Conservation (phyloP, 176 grass and related monocot species). For the Carex littledalei region DNA sequence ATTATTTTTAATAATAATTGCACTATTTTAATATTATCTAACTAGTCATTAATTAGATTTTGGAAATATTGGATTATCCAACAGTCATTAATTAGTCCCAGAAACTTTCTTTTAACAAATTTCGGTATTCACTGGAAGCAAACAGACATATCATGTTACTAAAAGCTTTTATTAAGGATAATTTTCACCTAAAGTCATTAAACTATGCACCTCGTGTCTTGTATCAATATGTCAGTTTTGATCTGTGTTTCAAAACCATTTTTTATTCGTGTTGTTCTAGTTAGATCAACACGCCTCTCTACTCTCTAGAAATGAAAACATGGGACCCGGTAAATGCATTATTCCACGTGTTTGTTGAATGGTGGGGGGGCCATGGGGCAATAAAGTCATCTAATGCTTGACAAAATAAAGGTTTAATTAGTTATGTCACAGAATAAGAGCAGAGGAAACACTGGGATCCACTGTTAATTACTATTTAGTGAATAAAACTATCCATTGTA, state of each 20-base stretch:
- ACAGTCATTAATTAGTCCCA: neutral
- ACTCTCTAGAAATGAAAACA: neutral
- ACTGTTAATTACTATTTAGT: neutral
- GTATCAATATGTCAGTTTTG: neutral
- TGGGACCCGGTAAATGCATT: neutral
- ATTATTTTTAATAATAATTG: too few relatives aligned
- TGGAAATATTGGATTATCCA: neutral
- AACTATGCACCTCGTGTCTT: neutral
- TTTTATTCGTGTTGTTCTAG: neutral
- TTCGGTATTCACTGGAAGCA: neutral
- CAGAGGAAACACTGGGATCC: neutral
- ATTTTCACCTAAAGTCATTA: neutral
- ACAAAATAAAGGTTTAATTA: neutral
- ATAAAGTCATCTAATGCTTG: neutral
- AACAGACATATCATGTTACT: neutral
- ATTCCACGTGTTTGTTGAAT: slow-evolving; percentile 5
- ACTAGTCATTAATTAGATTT: neutral
- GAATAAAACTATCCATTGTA: neutral
- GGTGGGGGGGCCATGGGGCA: neutral
- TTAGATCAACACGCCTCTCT: neutral
- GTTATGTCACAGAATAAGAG: neutral
- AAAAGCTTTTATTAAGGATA: neutral
- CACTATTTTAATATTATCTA: neutral
- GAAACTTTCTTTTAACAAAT: neutral
- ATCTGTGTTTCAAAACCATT: neutral